Percentiles rank a stretch among this genome's conserved stretches.
These are phyloP conservation scores for Aspergillus ochraceoroseus DNA, from an alignment of 2,329 filamentous ascomycete genomes.

Conservation along the genomic window DNA sequence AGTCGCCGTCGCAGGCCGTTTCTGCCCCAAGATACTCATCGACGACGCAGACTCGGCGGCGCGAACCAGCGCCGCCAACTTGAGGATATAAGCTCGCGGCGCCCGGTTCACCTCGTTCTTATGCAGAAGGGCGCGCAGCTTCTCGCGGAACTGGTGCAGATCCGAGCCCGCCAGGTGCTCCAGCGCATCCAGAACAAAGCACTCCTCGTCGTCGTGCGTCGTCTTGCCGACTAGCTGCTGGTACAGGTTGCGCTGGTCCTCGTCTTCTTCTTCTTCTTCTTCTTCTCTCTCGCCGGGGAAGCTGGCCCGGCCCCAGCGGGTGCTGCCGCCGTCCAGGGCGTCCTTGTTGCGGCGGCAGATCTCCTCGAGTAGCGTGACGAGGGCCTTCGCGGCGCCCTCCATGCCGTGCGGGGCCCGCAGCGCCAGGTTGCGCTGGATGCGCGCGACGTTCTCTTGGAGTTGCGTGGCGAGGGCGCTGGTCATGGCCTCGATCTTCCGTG, in stretches of 20 bases:
- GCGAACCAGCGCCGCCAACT: conserved; percentile 32
- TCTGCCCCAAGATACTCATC: conserved; percentile 25
- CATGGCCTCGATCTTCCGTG: conserved; percentile 16
- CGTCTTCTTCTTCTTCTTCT: no score
- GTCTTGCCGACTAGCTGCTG: conserved; percentile 39
- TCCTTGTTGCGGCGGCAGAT: conserved; percentile 40
- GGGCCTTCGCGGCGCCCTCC: conserved; percentile 36
- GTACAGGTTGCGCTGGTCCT: conserved; percentile 43
- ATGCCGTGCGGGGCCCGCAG: conserved; percentile 36
- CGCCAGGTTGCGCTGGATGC: no score
- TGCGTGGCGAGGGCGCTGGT: conserved; percentile 28
- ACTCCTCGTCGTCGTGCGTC: conserved; percentile 27
- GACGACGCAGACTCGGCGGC: conserved; percentile 24
- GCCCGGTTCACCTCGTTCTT: conserved; percentile 46
- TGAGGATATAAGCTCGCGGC: conserved; percentile 34
- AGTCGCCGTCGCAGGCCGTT: conserved; percentile 30
- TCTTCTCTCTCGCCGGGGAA: conserved; percentile 38
- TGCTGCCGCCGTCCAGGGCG: conserved; percentile 36
- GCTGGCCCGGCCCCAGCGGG: conserved; percentile 31
- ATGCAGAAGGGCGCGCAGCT: conserved; percentile 30
- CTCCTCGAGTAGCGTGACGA: conserved; percentile 38
- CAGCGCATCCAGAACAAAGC: conserved; percentile 41
- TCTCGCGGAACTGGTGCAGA: conserved; percentile 29
- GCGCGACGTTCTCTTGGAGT: conserved; percentile 37
- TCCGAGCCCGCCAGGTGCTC: conserved; percentile 31